Evolutionary conservation across 768 basidiomycete genomes (phyloP).

Genomic region (Artomyces pyxidatus): DNA sequence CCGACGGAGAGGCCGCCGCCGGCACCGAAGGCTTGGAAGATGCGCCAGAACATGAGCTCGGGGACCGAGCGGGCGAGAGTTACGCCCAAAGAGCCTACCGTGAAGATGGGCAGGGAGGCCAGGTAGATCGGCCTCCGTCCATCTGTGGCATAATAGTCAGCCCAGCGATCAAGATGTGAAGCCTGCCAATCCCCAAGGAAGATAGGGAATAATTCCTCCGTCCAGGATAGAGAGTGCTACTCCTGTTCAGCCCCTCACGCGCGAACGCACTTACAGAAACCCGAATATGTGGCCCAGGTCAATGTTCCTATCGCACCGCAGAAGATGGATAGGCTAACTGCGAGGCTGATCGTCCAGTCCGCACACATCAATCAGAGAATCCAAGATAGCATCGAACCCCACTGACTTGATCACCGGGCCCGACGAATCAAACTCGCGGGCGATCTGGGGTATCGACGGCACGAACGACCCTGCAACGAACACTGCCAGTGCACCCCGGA

Average conservation of each 20-base stretch:
- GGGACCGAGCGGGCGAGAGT: constrained; percentile 35
- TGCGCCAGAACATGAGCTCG: constrained; percentile 50
- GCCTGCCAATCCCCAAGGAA: not conserved
- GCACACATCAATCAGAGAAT: not conserved
- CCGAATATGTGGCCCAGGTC: constrained; percentile 9
- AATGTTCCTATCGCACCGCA: constrained; percentile 4
- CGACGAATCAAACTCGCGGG: constrained; percentile 52
- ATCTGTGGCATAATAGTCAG: no score
- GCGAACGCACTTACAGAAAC: not conserved
- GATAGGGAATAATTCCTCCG: no score
- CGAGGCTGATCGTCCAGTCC: not conserved
- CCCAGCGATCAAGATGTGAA: not conserved
- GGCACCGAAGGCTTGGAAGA: constrained; percentile 62
- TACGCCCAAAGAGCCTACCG: constrained; percentile 53
- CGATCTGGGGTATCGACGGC: constrained; percentile 68
- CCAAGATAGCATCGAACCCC: not conserved
- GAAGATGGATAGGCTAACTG: constrained; percentile 8
- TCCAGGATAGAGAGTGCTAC: not conserved
- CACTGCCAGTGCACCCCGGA: constrained; percentile 36
- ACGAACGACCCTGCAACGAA: constrained; percentile 64
- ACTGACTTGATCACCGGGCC: constrained; percentile 48
- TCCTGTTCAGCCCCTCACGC: not conserved
- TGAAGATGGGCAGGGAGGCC: constrained; percentile 47
- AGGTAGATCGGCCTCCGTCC: constrained; percentile 59
- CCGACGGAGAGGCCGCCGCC: constrained; percentile 50